A percentile compares a stretch with the other conserved stretches of the same genome.
Evolutionary conservation across 2,329 filamentous ascomycete genomes (phyloP).

Genomic region (Fonsecaea erecta): DNA sequence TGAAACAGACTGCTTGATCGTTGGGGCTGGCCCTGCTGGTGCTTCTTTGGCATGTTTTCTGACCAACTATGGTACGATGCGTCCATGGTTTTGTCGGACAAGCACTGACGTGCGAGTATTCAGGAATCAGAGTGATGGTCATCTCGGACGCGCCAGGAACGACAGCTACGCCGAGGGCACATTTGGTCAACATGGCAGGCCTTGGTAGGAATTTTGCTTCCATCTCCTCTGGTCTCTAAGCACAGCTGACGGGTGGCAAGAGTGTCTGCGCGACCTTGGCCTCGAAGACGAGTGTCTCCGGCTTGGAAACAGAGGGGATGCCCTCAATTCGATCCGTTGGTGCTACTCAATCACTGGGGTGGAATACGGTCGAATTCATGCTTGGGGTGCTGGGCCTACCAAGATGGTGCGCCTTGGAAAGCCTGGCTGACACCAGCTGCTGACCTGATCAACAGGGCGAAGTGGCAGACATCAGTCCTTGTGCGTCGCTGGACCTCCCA

Average conservation of each 20-base stretch:
- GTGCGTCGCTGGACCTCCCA: slow-evolving; percentile 48
- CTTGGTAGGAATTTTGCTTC: slow-evolving; percentile 32
- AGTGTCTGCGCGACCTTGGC: slow-evolving; percentile 52
- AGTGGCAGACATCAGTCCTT: slow-evolving; percentile 48
- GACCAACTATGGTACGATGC: slow-evolving; percentile 49
- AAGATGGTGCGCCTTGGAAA: slow-evolving; percentile 38
- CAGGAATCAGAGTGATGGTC: slow-evolving; percentile 25
- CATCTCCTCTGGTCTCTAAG: background rate
- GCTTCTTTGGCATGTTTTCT: slow-evolving; percentile 61
- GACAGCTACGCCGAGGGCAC: slow-evolving; percentile 29
- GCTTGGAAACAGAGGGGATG: slow-evolving; percentile 42
- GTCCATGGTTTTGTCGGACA: background rate
- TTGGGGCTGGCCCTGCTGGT: slow-evolving; percentile 60
- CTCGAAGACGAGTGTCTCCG: slow-evolving; percentile 45
- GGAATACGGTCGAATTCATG: slow-evolving; percentile 49
- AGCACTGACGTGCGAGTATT: background rate
- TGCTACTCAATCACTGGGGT: slow-evolving; percentile 50
- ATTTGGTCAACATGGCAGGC: slow-evolving; percentile 33
- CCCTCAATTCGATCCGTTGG: slow-evolving; percentile 49
- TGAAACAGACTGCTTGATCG: slow-evolving; percentile 55
- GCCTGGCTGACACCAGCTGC: background rate
- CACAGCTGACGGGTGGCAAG: slow-evolving; percentile 20
- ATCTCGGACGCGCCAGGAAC: slow-evolving; percentile 26
- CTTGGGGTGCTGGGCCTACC: slow-evolving; percentile 49
- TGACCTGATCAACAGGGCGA: slow-evolving; percentile 40